Evolutionary conservation across 805 yeast genomes (phyloP), one percentile per base, ranked within the genome.

Genomic region (Candida coquimbonensis): DNA sequence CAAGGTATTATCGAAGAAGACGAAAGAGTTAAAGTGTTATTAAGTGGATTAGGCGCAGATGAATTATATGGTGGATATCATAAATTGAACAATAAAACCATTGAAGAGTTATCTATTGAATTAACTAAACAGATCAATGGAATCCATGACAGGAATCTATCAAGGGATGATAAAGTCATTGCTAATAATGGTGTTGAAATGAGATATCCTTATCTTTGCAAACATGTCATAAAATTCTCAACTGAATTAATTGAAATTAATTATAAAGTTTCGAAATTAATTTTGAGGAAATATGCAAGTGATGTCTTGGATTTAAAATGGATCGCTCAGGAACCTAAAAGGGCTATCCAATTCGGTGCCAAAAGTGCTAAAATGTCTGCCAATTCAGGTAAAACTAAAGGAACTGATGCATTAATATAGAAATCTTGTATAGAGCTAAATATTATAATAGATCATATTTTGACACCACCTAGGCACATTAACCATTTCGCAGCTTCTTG

Each of bases 271-370:
- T 66, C 75, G 47, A 89, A 89, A 60, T 67, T 64, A 49, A 63
- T 84, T 1, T 64, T 93, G 37, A 64, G 98, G 41, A 63, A 67
- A 41, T 57, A 86, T 8, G 96, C 97, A 0, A 9, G 9, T n/a
- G 52, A 51, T 0, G 60, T 55, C 0, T 52, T 83, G 17, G 75
- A 73, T 0, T 59, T 87, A 32, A 60, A 51, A 0, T 73, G 72
- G 61, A 93, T 89, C 0, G 66, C 79, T 16, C 68, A 70, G 21
- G 98, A 93, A 59, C 78, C 84, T 1, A 93, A 93, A 60, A 71
- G 99, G 40, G 99, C 99, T 0, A 89, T 93, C 49, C 99, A 93
- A 60, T 93, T 93, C 63, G 99, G 99, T 0, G 87, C 98, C 0
- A 81, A 85, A 51, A 83, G 96, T 59, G 99, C 99, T 1, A 95